Conservation (phyloP, 768 basidiomycete genomes). For the Tricholoma furcatifolium region DNA sequence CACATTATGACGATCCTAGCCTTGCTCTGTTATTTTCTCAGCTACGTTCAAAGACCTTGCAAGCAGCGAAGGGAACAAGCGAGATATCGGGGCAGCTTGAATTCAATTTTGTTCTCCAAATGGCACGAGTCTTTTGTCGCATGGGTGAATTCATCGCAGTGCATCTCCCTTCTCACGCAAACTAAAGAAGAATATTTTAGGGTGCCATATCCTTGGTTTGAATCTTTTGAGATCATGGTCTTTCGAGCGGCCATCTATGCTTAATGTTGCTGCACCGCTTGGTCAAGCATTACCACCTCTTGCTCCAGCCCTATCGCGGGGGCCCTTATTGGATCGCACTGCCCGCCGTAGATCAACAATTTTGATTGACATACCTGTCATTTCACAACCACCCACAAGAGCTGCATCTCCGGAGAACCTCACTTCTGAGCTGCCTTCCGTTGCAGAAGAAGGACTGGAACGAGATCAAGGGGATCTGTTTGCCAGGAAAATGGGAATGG, state of each 20-base stretch:
- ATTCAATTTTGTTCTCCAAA: conserved; percentile 95
- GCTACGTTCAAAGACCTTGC: conserved; percentile 85
- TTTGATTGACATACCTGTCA: conserved; percentile 86
- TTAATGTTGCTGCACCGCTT: conserved; percentile 14
- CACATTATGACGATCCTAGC: conserved; percentile 92
- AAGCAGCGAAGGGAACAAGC: conserved; percentile 89
- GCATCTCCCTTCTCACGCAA: background rate
- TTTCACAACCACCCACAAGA: conserved; percentile 58
- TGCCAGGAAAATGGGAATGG: conserved; percentile 71
- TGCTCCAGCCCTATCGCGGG: conserved; percentile 44
- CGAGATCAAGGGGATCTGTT: conserved; percentile 59
- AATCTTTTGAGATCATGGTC: conserved; percentile 91
- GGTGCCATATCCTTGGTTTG: conserved; percentile 90
- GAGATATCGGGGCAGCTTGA: conserved; percentile 87
- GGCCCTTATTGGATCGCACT: conserved; percentile 48
- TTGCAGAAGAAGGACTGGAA: conserved; percentile 25
- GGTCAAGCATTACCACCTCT: conserved; percentile 32
- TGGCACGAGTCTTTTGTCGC: conserved; percentile 87
- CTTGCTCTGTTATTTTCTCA: conserved; percentile 89
- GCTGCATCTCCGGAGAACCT: conserved; percentile 45
- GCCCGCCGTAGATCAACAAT: conserved; percentile 70
- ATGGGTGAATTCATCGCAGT: conserved; percentile 66
- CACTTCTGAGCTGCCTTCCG: conserved; percentile 15
- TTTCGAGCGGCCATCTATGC: conserved; percentile 74
- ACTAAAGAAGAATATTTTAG: conserved; percentile 39